Evolutionary conservation across 176 grass and related monocot species (phyloP), one percentile per base, ranked within the genome.

Genomic region (Tillandsia fasciculata): DNA sequence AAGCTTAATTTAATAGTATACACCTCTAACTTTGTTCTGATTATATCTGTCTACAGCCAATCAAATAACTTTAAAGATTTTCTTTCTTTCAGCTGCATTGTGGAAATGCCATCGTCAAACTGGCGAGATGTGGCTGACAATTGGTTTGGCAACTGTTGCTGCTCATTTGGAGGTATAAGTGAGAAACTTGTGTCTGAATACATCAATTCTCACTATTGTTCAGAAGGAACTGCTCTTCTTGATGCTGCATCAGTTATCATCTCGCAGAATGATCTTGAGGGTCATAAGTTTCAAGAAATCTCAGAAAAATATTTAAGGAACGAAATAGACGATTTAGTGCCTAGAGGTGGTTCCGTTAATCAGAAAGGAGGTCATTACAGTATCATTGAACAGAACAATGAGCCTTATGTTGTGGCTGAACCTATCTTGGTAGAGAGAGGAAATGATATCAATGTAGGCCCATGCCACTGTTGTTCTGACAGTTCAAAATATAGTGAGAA

Each of bases 131-230:
- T 91, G n/a, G 83, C 86, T 76, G 92, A 96, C 77, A 96, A 96
- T 72, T 96, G 92, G 92, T 92, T 87, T 78, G 88, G 92, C 67
- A 77, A 84, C 70, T 96, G 92, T 69, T 96, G 92, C 87, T 92
- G 86, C 68, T 87, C 92, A 69, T 96, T 96, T 81, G 92, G 88
- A 52, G 86, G 85, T 70, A 66, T 72, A 67, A 72, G 83, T 13
- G 92, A 92, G 76, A 87, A 87, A 66, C 68, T 96, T 2, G 79
- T 84, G 64, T 73, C 78, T 64, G 73, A 87, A 71, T 96, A 81
- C 79, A 78, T 96, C 29, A 85, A 74, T 10, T 78, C 79, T 57
- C 83, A 89, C 64, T 74, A 76, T 68, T 70, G 63, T 63, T 64
- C 80, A 12, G 73, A 79, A 15, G 85, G 84, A 79, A 87, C 74